Percentiles rank a stretch among this genome's conserved stretches.
phyloP scores from a whole-genome alignment of 805 yeast species.

The Ogataea paraovalis region DNA sequence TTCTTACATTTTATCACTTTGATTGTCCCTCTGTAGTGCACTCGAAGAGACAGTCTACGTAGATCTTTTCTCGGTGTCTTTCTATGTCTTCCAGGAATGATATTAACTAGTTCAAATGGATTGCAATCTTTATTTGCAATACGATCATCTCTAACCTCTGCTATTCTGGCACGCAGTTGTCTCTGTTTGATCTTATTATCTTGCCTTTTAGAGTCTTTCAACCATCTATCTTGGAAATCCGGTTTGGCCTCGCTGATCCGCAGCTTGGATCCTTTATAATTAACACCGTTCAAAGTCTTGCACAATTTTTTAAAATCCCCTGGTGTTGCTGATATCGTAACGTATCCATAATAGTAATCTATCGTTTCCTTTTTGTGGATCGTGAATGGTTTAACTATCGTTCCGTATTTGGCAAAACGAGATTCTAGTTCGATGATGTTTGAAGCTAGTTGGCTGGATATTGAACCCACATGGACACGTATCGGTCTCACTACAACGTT shows the following conservation, averaged over 20 bases:
- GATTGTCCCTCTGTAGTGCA: slow-evolving; percentile 52
- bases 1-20: slow-evolving; percentile 59
- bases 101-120: slow-evolving; percentile 25
- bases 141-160: slow-evolving; percentile 34
- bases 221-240: slow-evolving; percentile 44
- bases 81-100: slow-evolving; percentile 57
- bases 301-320: slow-evolving; percentile 47
- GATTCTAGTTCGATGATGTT: slow-evolving; percentile 42
- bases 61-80: slow-evolving; percentile 48
- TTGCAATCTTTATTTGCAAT: slow-evolving; percentile 43
- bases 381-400: slow-evolving; percentile 42
- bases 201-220: slow-evolving; percentile 40
- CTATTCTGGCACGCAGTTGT: slow-evolving; percentile 32
- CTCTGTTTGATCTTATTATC: slow-evolving; percentile 29
- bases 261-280: slow-evolving; percentile 70
- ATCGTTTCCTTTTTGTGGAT: slow-evolving; percentile 51
- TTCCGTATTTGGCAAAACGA: slow-evolving; percentile 65
- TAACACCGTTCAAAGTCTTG: slow-evolving; percentile 61
- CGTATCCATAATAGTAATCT: slow-evolving; percentile 60
- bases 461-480: slow-evolving; percentile 61
- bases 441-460: slow-evolving; percentile 50
- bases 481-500: background rate
- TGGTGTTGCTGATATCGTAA: slow-evolving; percentile 52
- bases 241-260: slow-evolving; percentile 61
- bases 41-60: slow-evolving; percentile 60